These are phyloP conservation scores for Trichosporon asahii DNA, from an alignment of 1,284 basidiomycete species.

Conservation along the genomic window DNA sequence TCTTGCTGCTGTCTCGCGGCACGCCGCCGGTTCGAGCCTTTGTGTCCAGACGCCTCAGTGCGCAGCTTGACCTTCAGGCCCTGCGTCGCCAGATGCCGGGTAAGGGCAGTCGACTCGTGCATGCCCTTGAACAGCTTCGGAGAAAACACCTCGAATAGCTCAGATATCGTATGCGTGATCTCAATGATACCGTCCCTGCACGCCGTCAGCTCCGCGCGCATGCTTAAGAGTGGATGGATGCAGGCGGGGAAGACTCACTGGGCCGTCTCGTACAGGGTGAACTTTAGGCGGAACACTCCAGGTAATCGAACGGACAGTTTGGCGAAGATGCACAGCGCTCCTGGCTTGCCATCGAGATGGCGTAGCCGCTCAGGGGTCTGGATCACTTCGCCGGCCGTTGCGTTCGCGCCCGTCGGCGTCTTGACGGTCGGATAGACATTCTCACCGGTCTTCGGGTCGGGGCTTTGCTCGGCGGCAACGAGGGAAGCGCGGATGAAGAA, in stretches of 20 bases:
- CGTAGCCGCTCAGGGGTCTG: conserved; percentile 50
- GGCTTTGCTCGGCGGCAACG: conserved; percentile 30
- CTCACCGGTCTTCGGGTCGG: conserved; percentile 9
- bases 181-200: conserved; percentile 37
- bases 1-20: neutral
- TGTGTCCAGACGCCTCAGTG: conserved; percentile 42
- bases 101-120: conserved; percentile 50
- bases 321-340: conserved; percentile 50
- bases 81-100: conserved; percentile 51
- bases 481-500: conserved; percentile 46
- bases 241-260: conserved; percentile 34
- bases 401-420: conserved; percentile 47
- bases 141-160: conserved; percentile 52
- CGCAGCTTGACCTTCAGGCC: conserved; percentile 53
- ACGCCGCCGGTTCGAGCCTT: conserved; percentile 21
- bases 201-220: neutral
- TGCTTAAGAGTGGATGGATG: neutral
- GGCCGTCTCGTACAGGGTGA: conserved; percentile 48
- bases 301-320: conserved; percentile 51
- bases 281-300: conserved; percentile 49
- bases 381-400: conserved; percentile 50
- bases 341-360: conserved; percentile 40
- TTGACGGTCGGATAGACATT: conserved; percentile 39
- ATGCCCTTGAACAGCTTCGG: conserved; percentile 54
- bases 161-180: conserved; percentile 42